phyloP scores from a whole-genome alignment of 2,329 filamentous ascomycete genomes.

The Venturia pyrina region DNA sequence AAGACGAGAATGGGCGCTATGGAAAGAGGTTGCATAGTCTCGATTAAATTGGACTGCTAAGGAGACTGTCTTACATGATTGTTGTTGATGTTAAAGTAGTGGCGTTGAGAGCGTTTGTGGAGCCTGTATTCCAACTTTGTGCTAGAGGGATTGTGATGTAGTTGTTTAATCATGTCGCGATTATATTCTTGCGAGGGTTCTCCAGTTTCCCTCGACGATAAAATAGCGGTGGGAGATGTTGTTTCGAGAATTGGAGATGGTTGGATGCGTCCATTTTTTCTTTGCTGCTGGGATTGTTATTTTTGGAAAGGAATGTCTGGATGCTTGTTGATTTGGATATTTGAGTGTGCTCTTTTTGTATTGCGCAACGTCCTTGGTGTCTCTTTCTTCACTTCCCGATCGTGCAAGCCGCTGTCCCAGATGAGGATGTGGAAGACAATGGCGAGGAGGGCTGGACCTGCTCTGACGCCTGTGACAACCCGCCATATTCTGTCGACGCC shows the following conservation, averaged over 20 bases:
- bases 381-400: too few species aligned
- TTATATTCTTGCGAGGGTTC: conserved; percentile 25
- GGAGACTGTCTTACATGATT: neutral
- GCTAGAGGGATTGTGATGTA: neutral
- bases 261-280: neutral
- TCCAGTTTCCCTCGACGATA: conserved; percentile 26
- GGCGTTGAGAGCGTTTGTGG: neutral
- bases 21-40: too few species aligned
- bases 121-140: neutral
- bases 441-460: too few species aligned
- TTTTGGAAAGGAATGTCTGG: conserved; percentile 19
- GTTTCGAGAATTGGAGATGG: conserved; percentile 19
- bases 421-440: too few species aligned
- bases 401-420: too few species aligned
- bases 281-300: conserved; percentile 21
- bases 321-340: too few species aligned
- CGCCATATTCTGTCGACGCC: too few species aligned
- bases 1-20: neutral
- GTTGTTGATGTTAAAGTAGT: neutral
- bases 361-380: too few species aligned
- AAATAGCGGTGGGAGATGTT: conserved; percentile 25
- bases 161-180: conserved; percentile 16
- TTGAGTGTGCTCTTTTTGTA: too few species aligned
- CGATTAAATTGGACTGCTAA: neutral
- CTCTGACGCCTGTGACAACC: too few species aligned